These are phyloP conservation scores for Eurotiales sp. DNA, from an alignment of 2,329 filamentous ascomycete genomes.

Conservation along the genomic window DNA sequence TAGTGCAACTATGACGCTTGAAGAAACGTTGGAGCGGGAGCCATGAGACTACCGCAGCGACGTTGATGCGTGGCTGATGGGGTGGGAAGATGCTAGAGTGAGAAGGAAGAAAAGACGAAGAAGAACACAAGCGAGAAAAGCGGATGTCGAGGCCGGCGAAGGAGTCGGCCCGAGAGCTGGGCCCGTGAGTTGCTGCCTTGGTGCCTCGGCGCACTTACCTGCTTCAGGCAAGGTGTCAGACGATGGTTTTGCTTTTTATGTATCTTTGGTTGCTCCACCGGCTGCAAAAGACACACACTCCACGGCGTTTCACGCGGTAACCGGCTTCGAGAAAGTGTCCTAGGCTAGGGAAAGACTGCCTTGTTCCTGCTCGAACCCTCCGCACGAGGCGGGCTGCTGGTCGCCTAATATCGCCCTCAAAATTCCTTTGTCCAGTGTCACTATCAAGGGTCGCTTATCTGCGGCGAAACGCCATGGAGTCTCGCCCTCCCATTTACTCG, in stretches of 20 bases:
- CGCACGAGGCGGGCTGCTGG: too few species aligned
- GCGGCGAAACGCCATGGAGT: constrained; percentile 26
- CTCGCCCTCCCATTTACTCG: constrained; percentile 35
- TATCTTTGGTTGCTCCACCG: constrained; percentile 6
- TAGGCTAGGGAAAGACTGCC: constrained; percentile 12
- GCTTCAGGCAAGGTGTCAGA: constrained; percentile 10
- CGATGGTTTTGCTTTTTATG: neutral
- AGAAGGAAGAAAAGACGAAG: constrained; percentile 19
- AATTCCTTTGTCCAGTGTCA: too few species aligned
- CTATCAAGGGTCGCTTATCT: constrained; percentile 1
- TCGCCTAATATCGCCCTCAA: too few species aligned
- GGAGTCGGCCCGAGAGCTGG: constrained; percentile 12
- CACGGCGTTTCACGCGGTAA: neutral
- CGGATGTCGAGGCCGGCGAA: constrained; percentile 8
- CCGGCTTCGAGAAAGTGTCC: neutral
- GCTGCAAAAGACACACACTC: constrained; percentile 7
- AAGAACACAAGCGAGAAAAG: constrained; percentile 14
- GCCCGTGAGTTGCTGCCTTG: neutral
- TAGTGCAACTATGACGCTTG: constrained; percentile 2
- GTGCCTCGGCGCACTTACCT: constrained; percentile 7
- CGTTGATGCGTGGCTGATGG: constrained; percentile 8
- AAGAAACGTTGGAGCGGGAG: constrained; percentile 27
- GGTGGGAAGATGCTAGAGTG: constrained; percentile 3
- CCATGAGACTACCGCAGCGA: constrained; percentile 24
- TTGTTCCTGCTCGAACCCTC: constrained; percentile 6